Evolutionary conservation across 2,329 filamentous ascomycete genomes (phyloP).

Genomic region (Corinectria fuckeliana): DNA sequence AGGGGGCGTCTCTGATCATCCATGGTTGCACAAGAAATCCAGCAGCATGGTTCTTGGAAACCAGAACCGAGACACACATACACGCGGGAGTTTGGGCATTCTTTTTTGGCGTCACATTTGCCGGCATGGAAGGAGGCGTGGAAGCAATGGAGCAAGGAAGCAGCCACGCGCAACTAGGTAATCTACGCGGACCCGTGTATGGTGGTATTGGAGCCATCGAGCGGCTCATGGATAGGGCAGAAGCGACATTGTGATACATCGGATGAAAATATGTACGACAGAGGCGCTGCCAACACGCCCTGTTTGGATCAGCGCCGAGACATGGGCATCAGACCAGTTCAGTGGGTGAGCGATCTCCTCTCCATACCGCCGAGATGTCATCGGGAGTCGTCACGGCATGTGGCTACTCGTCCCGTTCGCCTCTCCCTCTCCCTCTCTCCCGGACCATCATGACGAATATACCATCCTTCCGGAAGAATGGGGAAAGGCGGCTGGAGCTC

Average conservation of each 20-base stretch:
- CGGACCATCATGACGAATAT: background rate
- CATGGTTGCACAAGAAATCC: conserved; percentile 4
- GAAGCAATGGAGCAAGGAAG: background rate
- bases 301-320: background rate
- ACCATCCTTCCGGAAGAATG: background rate
- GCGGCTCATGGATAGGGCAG: conserved; percentile 4
- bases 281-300: background rate
- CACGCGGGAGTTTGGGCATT: too few relatives aligned
- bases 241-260: conserved; percentile 13
- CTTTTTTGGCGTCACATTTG: background rate
- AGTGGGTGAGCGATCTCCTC: background rate
- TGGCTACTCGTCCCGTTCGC: background rate
- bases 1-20: background rate
- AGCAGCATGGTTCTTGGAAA: conserved; percentile 1
- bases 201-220: conserved; percentile 3
- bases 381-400: background rate
- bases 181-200: conserved; percentile 19
- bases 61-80: too few relatives aligned
- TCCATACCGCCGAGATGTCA: background rate
- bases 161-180: background rate
- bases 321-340: background rate
- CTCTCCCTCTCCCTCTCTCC: too few relatives aligned
- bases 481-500: background rate
- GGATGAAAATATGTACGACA: background rate
- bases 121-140: background rate